Conservation (phyloP, 129 eudicot species). For the Flaveria bidentis region DNA sequence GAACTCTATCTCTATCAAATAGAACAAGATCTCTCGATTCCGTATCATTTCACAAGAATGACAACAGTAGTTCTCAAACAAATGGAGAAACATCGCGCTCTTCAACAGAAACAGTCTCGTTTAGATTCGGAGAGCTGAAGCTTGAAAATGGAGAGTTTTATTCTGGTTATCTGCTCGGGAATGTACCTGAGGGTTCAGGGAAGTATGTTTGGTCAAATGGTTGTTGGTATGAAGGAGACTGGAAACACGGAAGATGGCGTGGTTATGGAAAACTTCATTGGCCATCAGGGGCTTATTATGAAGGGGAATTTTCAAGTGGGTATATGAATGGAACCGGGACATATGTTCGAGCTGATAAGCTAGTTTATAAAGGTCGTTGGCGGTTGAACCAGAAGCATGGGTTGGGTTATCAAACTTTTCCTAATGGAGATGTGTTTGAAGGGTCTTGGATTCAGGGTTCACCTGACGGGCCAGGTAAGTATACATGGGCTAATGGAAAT, state of each 20-base stretch:
- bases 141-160: slow-evolving; percentile 72
- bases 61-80: slow-evolving; percentile 21
- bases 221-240: slow-evolving; percentile 77
- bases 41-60: slow-evolving; percentile 34
- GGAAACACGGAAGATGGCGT: slow-evolving; percentile 76
- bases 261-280: slow-evolving; percentile 78
- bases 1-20: slow-evolving; percentile 42
- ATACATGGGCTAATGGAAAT: slow-evolving; percentile 76
- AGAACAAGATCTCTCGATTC: slow-evolving; percentile 71
- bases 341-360: slow-evolving; percentile 49
- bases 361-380: slow-evolving; percentile 87
- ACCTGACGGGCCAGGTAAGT: slow-evolving; percentile 97
- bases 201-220: slow-evolving; percentile 78
- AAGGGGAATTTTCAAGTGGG: slow-evolving; percentile 91
- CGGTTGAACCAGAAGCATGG: slow-evolving; percentile 81
- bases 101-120: slow-evolving; percentile 49
- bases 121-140: slow-evolving; percentile 55
- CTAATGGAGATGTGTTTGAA: slow-evolving; percentile 83
- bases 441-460: slow-evolving; percentile 97
- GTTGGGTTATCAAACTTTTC: slow-evolving; percentile 71
- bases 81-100: slow-evolving; percentile 55
- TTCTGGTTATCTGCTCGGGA: slow-evolving; percentile 61
- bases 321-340: slow-evolving; percentile 87
- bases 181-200: slow-evolving; percentile 80
- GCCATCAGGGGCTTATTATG: slow-evolving; percentile 80